Evolutionary conservation across 306 rosid species (phyloP).

Genomic region (Acacia crassicarpa): DNA sequence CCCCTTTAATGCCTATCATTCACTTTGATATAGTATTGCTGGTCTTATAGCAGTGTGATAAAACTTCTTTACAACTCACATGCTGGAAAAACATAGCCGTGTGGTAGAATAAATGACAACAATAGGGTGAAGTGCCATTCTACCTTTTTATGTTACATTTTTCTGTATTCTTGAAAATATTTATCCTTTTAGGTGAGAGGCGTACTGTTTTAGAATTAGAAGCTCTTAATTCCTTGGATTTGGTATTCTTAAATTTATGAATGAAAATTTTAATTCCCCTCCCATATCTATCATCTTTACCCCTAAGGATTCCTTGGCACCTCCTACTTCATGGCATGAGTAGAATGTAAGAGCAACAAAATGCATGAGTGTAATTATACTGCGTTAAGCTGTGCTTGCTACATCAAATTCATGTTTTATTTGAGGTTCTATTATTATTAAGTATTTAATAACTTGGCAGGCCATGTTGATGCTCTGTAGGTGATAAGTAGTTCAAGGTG

Average conservation of each 20-base stretch:
- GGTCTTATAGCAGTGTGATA: too few species aligned
- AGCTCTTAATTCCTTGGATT: slow-evolving; percentile 8
- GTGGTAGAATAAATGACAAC: background rate
- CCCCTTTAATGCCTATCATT: too few species aligned
- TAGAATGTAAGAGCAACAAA: background rate
- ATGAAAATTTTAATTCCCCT: background rate
- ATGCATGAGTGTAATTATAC: background rate
- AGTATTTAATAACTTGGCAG: background rate
- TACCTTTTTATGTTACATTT: background rate
- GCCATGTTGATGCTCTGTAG: background rate
- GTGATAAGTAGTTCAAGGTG: background rate
- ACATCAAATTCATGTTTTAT: background rate
- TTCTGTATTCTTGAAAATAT: slow-evolving; percentile 1
- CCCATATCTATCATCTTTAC: background rate
- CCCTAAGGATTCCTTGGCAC: background rate
- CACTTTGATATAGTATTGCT: too few species aligned
- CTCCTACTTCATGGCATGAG: background rate
- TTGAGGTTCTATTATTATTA: background rate
- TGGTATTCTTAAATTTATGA: background rate
- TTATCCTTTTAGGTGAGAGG: background rate
- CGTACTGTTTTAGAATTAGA: background rate
- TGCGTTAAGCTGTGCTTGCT: background rate
- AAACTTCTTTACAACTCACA: background rate
- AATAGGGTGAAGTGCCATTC: background rate
- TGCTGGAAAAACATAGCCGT: background rate